phyloP scores from a whole-genome alignment of 2,329 filamentous ascomycete species.

The Pseudocercospora musae region DNA sequence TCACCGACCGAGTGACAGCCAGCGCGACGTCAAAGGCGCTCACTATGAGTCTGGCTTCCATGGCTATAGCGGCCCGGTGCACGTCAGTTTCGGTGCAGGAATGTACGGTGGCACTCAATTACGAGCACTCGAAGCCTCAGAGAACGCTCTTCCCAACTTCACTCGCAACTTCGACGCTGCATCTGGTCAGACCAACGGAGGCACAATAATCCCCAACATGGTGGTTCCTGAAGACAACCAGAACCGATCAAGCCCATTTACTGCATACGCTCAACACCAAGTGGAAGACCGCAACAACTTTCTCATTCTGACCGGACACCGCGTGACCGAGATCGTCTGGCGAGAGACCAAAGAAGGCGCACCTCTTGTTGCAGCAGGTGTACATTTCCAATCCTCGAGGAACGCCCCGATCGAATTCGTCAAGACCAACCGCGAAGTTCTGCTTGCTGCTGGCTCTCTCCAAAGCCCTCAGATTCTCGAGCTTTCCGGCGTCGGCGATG shows the following conservation, averaged over 20 bases:
- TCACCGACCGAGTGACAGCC: slow-evolving; percentile 17
- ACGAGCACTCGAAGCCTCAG: slow-evolving; percentile 24
- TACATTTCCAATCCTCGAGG: slow-evolving; percentile 21
- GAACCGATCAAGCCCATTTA: slow-evolving; percentile 30
- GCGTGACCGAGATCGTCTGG: slow-evolving; percentile 27
- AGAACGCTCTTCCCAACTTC: slow-evolving; percentile 22
- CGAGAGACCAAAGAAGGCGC: neutral
- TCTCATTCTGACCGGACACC: slow-evolving; percentile 28
- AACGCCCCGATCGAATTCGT: slow-evolving; percentile 18
- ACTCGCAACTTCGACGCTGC: slow-evolving; percentile 24
- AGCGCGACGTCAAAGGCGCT: slow-evolving; percentile 23
- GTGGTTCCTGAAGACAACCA: slow-evolving; percentile 21
- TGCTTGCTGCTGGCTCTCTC: slow-evolving; percentile 57
- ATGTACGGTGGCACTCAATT: slow-evolving; percentile 29
- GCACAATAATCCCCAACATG: slow-evolving; percentile 30
- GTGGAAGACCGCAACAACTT: slow-evolving; percentile 26
- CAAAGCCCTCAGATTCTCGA: slow-evolving; percentile 59
- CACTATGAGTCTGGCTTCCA: slow-evolving; percentile 16
- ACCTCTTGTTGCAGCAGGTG: slow-evolving; percentile 19
- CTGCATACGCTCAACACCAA: slow-evolving; percentile 26
- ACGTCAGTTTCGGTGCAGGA: slow-evolving; percentile 25
- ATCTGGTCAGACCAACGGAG: slow-evolving; percentile 24
- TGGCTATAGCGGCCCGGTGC: slow-evolving; percentile 20
- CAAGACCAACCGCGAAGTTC: slow-evolving; percentile 39
- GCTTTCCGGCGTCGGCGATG: slow-evolving; percentile 56